Evolutionary conservation across 306 rosid species (phyloP), one percentile per base, ranked within the genome.

Genomic region (Quillaja saponaria): DNA sequence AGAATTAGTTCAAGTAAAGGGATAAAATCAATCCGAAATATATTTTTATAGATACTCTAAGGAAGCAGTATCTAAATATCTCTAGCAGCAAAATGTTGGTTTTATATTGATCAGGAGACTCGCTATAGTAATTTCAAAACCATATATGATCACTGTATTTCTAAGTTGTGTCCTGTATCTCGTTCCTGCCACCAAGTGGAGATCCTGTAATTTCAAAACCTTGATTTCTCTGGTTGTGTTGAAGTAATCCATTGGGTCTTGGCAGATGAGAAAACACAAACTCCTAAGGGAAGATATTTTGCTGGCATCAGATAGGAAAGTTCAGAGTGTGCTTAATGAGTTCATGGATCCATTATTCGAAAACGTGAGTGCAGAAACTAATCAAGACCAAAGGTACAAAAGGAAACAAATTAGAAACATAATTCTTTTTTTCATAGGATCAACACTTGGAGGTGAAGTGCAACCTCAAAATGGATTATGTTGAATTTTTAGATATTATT

Each of bases 281-380:
- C 99, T 89, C 38, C 85, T 92, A 28, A 85, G 78, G 61, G 96
- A 89, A 74, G 96, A 86, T 37, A 89, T 92, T 72, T 95, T 92
- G 80, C 95, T 92, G 87, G 99, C 96, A 46, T 86, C 99, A 5
- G 89, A 92, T 78, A 81, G 99, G 74, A 89, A 92, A 78, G 95
- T 92, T 40, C 96, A 92, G 87, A 79, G 99, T 34, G 56, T 92
- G 76, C 96, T 92, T 46, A 92, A 86, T 21, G 99, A 92, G 68
- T 92, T 89, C 79, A 83, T 89, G 94, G 94, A 92, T 74, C 84
- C 86, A 25, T 80, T 92, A 48, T 89, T 87, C 1, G 96, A 92
- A 64, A 86, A 84, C 28, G 94, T 69, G 54, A 81, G 65, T 8
- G 49, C 58, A 6, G 96, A 88, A 61, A 39, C 49, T 18, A 78